Evolutionary conservation across 306 rosid genomes (phyloP), one percentile per base, ranked within the genome.

Genomic region (Vigna angularis): DNA sequence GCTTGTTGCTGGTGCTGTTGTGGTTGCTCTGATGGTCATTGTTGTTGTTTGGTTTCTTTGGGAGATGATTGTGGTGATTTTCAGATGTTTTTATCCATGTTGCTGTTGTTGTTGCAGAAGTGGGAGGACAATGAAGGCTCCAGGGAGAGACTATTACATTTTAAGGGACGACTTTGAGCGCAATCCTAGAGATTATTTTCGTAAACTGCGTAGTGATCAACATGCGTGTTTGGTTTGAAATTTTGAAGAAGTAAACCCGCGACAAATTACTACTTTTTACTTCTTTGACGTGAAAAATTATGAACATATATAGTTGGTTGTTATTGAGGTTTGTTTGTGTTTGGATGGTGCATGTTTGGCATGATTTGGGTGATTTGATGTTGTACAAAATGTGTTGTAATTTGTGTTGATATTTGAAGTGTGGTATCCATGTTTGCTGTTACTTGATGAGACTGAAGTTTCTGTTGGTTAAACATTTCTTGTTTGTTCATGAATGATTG

Each of bases 61-160:
- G 48, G 4, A 20, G 26, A 3, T 53, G 59, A 17, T 52, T n/a
- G 1, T 5, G 3, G 11, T 5, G n/a, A 10, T 20, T 16, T 44
- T 11, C 6, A 0, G 10, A 7, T 4, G 64, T 30, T 30, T 30
- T 30, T 30, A 30, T 4, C 34, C 0, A 0, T 30, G 34, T 30
- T 30, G 5, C 32, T 30, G 32, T 0, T 4, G 5, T 10, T 11
- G 36, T 57, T 15, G 61, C 24, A 20, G 24, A 55, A 10, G 72
- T 9, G 28, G 52, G 47, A 85, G 66, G 14, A 82, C 74, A 0
- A 75, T 75, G 84, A 85, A 75, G 16, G 82, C 83, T 18, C 86
- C 86, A 0, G 82, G 74, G 16, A 76, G 77, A 18, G 2, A 75
- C 13, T 1, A 0, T 32, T 9, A 53, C 11, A 85, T 79, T 2